Percentiles rank a stretch among this genome's conserved stretches.
Evolutionary conservation across 2,329 filamentous ascomycete genomes (phyloP).

Genomic region (Tolypocladium paradoxum): DNA sequence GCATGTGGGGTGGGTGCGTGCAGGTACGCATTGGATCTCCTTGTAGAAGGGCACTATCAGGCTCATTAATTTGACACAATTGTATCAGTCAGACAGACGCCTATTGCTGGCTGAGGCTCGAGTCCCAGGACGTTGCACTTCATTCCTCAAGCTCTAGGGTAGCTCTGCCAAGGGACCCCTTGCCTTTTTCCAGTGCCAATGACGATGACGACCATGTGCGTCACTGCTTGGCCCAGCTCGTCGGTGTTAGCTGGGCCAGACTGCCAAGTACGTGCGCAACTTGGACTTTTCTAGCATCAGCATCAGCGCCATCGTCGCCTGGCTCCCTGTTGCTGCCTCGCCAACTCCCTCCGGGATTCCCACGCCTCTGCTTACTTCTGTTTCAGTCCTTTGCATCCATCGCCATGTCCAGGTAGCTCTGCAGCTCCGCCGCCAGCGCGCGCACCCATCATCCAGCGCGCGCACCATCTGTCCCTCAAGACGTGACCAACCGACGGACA

Average conservation of each 20-base stretch:
- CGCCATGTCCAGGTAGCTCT: neutral
- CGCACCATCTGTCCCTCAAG: neutral
- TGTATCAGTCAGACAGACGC: no score
- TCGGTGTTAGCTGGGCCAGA: neutral
- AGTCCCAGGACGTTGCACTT: no score
- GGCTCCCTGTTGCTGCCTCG: neutral
- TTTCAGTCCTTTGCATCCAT: neutral
- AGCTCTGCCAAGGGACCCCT: no score
- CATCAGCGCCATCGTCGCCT: neutral
- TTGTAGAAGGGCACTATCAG: no score
- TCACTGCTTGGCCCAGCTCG: slow-evolving; percentile 11
- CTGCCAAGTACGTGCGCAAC: neutral
- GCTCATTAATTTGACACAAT: no score
- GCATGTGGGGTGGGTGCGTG: no score
- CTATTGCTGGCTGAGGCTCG: no score
- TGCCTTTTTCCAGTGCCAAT: neutral
- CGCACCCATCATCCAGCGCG: neutral
- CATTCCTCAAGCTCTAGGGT: neutral
- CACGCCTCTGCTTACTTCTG: neutral
- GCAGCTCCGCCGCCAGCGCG: neutral
- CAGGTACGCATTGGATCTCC: no score
- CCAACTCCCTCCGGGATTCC: neutral
- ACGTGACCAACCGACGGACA: neutral
- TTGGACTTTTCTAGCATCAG: neutral
- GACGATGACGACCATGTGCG: slow-evolving; percentile 20